Evolutionary conservation across 2,329 filamentous ascomycete species (phyloP).

Genomic region (Calonectria naviculata): DNA sequence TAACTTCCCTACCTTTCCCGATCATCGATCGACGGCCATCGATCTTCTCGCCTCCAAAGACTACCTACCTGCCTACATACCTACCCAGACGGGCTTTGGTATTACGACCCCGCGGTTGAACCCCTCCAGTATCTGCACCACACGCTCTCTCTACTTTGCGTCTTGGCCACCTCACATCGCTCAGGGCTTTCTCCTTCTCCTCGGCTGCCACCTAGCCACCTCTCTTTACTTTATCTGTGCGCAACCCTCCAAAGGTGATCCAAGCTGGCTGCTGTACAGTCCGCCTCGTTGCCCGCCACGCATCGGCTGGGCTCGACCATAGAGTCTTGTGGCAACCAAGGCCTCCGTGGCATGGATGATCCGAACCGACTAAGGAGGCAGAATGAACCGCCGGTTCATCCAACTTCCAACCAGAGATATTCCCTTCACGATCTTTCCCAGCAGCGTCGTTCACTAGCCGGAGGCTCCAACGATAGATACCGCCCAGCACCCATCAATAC

Average conservation of each 20-base stretch:
- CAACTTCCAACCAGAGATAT: constrained; percentile 66
- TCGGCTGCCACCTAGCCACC: constrained; percentile 19
- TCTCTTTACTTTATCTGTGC: constrained; percentile 17
- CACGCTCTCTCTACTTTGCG: constrained; percentile 1
- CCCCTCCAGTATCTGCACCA: constrained; percentile 35
- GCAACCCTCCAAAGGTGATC: constrained; percentile 18
- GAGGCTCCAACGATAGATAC: constrained; percentile 54
- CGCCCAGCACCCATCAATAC: constrained; percentile 61
- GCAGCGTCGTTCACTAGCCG: constrained; percentile 50
- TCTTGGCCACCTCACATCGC: constrained; percentile 6
- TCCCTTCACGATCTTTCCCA: constrained; percentile 61
- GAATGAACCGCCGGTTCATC: constrained; percentile 76
- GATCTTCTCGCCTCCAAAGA: constrained; percentile 28
- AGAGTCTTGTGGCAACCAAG: constrained; percentile 63
- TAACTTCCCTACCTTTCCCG: constrained; percentile 39
- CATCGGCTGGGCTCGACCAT: constrained; percentile 71
- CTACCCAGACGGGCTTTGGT: constrained; percentile 32
- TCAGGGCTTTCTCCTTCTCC: constrained; percentile 7
- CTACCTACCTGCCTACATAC: constrained; percentile 2
- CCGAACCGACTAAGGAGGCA: constrained; percentile 79
- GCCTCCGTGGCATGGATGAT: constrained; percentile 80
- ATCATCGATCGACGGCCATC: constrained; percentile 40
- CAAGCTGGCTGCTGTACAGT: constrained; percentile 40
- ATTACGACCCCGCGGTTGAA: constrained; percentile 39
- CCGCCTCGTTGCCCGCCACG: constrained; percentile 62